Evolutionary conservation across 1,284 basidiomycete genomes (phyloP).

Genomic region (Austroboletus novae-zelandiae): DNA sequence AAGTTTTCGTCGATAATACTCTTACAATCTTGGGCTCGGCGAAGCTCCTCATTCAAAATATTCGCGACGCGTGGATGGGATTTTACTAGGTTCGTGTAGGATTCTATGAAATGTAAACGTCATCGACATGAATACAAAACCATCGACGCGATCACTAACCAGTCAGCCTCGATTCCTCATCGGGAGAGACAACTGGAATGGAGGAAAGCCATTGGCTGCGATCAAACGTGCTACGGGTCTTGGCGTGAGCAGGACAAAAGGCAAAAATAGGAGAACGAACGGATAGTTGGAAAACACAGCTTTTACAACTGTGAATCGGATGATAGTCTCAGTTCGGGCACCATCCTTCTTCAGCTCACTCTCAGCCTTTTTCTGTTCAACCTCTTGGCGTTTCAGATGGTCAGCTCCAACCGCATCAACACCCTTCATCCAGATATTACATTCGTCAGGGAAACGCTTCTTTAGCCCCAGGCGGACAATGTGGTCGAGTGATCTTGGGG

Average conservation of each 20-base stretch:
- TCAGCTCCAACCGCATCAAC: constrained; percentile 8
- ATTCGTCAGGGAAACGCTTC: constrained; percentile 29
- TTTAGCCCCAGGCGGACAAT: constrained; percentile 35
- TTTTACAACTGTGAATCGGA: constrained; percentile 28
- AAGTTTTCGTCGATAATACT: constrained; percentile 20
- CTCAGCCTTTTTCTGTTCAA: constrained; percentile 11
- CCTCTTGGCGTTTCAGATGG: constrained; percentile 1
- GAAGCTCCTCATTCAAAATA: constrained; percentile 21
- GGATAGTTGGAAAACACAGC: constrained; percentile 24
- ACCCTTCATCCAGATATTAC: constrained; percentile 27
- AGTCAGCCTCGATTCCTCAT: constrained; percentile 14
- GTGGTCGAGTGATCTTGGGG: constrained; percentile 27
- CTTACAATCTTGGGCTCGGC: constrained; percentile 12
- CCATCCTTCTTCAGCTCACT: constrained; percentile 6
- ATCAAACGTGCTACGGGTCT: constrained; percentile 17
- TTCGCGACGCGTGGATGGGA: constrained; percentile 19
- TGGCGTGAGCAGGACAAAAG: not conserved
- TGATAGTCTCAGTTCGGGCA: constrained; percentile 15
- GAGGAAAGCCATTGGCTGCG: constrained; percentile 15
- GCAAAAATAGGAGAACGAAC: constrained; percentile 19
- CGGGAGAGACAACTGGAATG: constrained; percentile 10
- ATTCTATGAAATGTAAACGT: constrained; percentile 6
- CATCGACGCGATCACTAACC: constrained; percentile 3
- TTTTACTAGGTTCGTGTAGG: constrained; percentile 14
- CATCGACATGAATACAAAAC: not conserved